Percentiles rank a stretch among this genome's conserved stretches.
phyloP scores from a whole-genome alignment of 768 basidiomycete species.

The Pulveroboletus sp. region DNA sequence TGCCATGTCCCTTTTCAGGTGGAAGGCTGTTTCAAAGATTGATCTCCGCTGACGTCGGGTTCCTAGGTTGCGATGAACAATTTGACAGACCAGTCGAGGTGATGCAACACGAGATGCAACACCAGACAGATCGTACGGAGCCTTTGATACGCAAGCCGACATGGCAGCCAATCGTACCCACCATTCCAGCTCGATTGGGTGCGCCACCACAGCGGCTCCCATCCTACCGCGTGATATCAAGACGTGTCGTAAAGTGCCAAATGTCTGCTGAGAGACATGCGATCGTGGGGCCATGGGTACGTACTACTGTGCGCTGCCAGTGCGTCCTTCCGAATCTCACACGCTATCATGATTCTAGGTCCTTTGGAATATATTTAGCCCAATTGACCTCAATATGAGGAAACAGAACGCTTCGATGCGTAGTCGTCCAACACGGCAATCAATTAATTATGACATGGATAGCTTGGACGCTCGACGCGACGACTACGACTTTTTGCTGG shows the following conservation, averaged over 20 bases:
- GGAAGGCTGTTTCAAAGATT: conserved; percentile 4
- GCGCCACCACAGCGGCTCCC: conserved; percentile 43
- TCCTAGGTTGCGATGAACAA: conserved; percentile 48
- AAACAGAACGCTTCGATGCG: conserved; percentile 43
- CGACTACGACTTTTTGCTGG: conserved; percentile 50
- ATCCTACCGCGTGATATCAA: conserved; percentile 45
- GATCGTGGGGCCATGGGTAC: conserved; percentile 51
- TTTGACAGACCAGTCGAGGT: conserved; percentile 45
- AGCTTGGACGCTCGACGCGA: conserved; percentile 28
- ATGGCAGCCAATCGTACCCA: conserved; percentile 32
- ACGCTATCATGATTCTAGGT: conserved; percentile 32
- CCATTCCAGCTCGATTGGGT: conserved; percentile 29
- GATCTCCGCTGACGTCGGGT: conserved; percentile 8
- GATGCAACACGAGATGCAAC: conserved; percentile 46
- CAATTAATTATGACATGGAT: conserved; percentile 9
- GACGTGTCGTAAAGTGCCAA: conserved; percentile 37
- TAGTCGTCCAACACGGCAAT: conserved; percentile 22
- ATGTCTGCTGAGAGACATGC: conserved; percentile 52
- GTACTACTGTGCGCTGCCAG: conserved; percentile 11
- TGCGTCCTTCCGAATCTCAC: background rate
- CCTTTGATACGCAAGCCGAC: conserved; percentile 23
- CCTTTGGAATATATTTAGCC: conserved; percentile 40
- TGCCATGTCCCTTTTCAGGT: conserved; percentile 42
- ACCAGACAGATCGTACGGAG: conserved; percentile 21
- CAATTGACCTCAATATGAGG: conserved; percentile 31